Percentiles rank a stretch among this genome's conserved stretches.
These are phyloP conservation scores for Russula lepida DNA, from an alignment of 768 basidiomycete genomes.

Conservation along the genomic window DNA sequence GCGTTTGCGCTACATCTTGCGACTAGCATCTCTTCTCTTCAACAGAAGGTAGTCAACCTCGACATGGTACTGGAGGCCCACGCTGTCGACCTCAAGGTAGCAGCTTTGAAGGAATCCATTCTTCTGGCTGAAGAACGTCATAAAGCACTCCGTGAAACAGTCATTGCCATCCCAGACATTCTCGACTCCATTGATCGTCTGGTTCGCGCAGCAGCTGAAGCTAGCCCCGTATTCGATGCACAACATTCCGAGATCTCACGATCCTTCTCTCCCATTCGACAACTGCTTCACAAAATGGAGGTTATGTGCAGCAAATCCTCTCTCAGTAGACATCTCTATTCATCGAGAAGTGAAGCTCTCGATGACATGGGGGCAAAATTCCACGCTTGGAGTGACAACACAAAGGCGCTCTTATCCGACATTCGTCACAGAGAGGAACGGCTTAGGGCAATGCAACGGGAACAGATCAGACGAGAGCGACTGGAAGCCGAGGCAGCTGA, in stretches of 20 bases:
- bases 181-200: constrained; percentile 32
- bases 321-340: constrained; percentile 41
- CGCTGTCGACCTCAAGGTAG: constrained; percentile 13
- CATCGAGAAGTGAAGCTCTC: constrained; percentile 40
- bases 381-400: constrained; percentile 8
- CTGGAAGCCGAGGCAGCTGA: constrained; percentile 25
- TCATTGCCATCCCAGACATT: constrained; percentile 26
- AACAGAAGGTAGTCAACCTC: constrained; percentile 8
- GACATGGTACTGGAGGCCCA: constrained; percentile 7
- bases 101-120: neutral
- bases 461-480: constrained; percentile 19
- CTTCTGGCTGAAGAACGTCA: constrained; percentile 29
- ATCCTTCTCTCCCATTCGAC: constrained; percentile 46
- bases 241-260: constrained; percentile 35
- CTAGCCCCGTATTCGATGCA: constrained; percentile 31
- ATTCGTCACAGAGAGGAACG: constrained; percentile 14
- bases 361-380: constrained; percentile 28
- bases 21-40: constrained; percentile 25
- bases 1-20: constrained; percentile 42
- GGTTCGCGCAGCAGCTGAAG: constrained; percentile 28
- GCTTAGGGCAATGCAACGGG: constrained; percentile 10
- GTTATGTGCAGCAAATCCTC: constrained; percentile 37
- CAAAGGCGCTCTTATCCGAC: constrained; percentile 2
- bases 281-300: constrained; percentile 49
- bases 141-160: constrained; percentile 30